Conservation (phyloP, 371 early-diverging fungal genomes). For the Mortierella sp. region DNA sequence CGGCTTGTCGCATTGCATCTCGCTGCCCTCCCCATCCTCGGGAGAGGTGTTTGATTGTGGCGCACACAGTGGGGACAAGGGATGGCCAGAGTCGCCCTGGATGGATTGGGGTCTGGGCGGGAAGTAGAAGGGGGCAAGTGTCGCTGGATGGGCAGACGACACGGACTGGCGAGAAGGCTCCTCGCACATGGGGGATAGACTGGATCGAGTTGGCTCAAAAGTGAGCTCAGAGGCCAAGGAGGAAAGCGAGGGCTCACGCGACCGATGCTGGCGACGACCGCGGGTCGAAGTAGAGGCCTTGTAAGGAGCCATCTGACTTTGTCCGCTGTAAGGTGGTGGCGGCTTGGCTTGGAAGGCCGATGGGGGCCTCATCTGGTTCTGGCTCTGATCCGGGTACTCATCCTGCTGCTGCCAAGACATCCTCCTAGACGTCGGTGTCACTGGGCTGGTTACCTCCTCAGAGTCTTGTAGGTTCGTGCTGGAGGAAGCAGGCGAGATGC, state of each 20-base stretch:
- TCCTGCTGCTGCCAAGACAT: slow-evolving; percentile 24
- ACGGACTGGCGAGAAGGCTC: background rate
- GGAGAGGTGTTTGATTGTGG: slow-evolving; percentile 6
- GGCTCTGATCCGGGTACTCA: background rate
- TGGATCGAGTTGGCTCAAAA: slow-evolving; percentile 43
- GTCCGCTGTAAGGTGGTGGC: slow-evolving; percentile 51
- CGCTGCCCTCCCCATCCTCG: slow-evolving; percentile 20
- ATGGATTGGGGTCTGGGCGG: slow-evolving; percentile 34
- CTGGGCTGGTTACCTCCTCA: slow-evolving; percentile 32
- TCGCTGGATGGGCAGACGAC: slow-evolving; percentile 20
- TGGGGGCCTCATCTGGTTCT: slow-evolving; percentile 15
- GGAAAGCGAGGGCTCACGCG: slow-evolving; percentile 50
- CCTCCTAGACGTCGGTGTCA: slow-evolving; percentile 22
- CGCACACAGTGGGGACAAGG: slow-evolving; percentile 1
- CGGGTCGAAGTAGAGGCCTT: slow-evolving; percentile 21
- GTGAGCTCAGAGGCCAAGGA: slow-evolving; percentile 49
- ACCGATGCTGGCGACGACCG: slow-evolving; percentile 43
- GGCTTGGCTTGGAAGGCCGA: slow-evolving; percentile 42
- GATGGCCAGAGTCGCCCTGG: slow-evolving; percentile 10
- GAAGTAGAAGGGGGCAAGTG: slow-evolving; percentile 46
- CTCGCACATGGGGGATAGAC: slow-evolving; percentile 44
- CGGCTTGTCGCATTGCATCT: slow-evolving; percentile 45
- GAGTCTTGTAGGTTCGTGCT: slow-evolving; percentile 27
- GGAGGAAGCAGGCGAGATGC: slow-evolving; percentile 42
- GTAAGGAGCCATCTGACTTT: slow-evolving; percentile 14